Conservation (phyloP, 768 basidiomycete genomes). For the Psilocybe azurescens region DNA sequence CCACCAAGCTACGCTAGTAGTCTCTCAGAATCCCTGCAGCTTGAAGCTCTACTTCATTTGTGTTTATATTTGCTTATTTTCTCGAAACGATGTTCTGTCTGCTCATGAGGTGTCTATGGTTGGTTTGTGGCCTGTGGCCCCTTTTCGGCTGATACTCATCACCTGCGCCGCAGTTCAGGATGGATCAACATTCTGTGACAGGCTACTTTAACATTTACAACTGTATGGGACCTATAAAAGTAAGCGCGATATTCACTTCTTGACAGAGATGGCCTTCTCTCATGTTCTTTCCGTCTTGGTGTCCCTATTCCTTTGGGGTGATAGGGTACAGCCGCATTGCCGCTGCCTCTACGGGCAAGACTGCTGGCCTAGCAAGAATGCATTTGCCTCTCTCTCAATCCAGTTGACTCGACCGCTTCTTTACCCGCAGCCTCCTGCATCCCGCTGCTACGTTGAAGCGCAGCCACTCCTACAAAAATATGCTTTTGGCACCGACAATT, state of each 20-base stretch:
- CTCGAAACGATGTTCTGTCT: too few relatives aligned
- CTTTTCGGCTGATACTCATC: too few relatives aligned
- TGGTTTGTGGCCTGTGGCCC: too few relatives aligned
- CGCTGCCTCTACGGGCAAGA: conserved; percentile 44
- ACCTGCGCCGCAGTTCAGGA: too few relatives aligned
- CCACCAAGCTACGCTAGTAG: too few relatives aligned
- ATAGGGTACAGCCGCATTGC: conserved; percentile 24
- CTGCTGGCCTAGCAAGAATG: conserved; percentile 47
- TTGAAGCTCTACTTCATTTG: too few relatives aligned
- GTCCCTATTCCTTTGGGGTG: background rate
- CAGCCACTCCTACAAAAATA: conserved; percentile 23
- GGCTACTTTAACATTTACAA: too few relatives aligned
- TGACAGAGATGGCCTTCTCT: background rate
- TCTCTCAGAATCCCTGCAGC: too few relatives aligned
- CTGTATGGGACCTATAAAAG: too few relatives aligned
- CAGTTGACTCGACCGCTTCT: conserved; percentile 51
- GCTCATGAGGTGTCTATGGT: too few relatives aligned
- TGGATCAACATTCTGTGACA: too few relatives aligned
- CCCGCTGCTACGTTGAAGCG: conserved; percentile 39
- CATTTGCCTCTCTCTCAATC: conserved; percentile 36
- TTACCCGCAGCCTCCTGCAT: conserved; percentile 43
- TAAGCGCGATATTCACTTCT: background rate
- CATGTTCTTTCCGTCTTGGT: background rate
- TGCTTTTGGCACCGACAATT: conserved; percentile 39
- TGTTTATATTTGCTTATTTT: too few relatives aligned